Evolutionary conservation across 2,329 filamentous ascomycete species (phyloP), one percentile per base, ranked within the genome.

Genomic region (Colletotrichum sojae): DNA sequence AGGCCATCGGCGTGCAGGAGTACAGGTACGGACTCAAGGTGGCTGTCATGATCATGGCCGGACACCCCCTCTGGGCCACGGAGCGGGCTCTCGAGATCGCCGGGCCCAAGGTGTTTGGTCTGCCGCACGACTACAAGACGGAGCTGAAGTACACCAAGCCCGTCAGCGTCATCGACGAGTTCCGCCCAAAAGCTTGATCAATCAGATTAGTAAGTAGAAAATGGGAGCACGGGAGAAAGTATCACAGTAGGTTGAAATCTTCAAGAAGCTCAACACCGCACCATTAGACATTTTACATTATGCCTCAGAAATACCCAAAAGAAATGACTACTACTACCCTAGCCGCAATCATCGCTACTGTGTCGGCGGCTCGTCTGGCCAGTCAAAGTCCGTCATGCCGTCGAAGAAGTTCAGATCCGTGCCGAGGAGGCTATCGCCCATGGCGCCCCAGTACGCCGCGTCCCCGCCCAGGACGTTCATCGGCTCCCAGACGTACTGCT

Each of bases 1-100:
- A 76, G 15, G 80, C 78, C 2, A 71, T 83, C 6, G 81, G 81
- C 6, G 77, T 77, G 0, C 80, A 78, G 1, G 81, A 83, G 61
- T 83, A 79, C 63, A 69, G 73, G 16, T 78, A 77, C 59, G 76
- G 76, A 0, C 52, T 77, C 22, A 67, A 70, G 46, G 75, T 77
- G 12, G 61, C 65, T 9, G 69, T 75, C n/a, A 70, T 75, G 57
- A 67, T 68, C 40, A 64, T 58, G 55, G 52, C 71, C 2, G 22
- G 58, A 2, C 39, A 66, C 15, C 58, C 70, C 6, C 31, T 62
- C 10, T 61, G 70, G 46, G 63, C 73, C 2, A 72, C 71, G 2
- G 64, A 71, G 25, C 59, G 73, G 1, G 73, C 70, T 2, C 57
- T 75, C 5, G 72, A 75, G 20, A 73, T 74, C 22, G 73, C 72